Percentiles rank a stretch among this genome's conserved stretches.
phyloP scores from a whole-genome alignment of 495 filamentous ascomycete genomes.

The Niebla homalea region DNA sequence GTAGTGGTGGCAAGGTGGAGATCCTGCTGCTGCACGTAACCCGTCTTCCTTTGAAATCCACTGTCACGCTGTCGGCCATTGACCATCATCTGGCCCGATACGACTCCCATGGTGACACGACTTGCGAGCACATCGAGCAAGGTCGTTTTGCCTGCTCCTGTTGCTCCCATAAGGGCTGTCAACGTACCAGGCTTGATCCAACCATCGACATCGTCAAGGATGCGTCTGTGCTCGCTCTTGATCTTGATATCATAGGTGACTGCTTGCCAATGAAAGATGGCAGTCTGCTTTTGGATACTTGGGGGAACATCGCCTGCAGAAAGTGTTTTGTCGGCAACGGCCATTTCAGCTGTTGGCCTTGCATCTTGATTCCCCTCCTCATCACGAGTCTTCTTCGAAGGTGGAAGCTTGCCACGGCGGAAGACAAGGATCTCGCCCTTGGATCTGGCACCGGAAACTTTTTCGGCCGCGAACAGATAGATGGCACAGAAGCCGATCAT shows the following conservation, averaged over 20 bases:
- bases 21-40: slow-evolving; percentile 94
- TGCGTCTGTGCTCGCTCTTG: slow-evolving; percentile 57
- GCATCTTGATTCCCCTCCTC: slow-evolving; percentile 30
- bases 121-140: slow-evolving; percentile 46
- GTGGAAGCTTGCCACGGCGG: slow-evolving; percentile 57
- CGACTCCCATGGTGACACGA: slow-evolving; percentile 73
- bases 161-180: slow-evolving; percentile 52
- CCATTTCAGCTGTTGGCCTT: slow-evolving; percentile 22
- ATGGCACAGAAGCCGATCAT: slow-evolving; percentile 48
- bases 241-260: slow-evolving; percentile 85
- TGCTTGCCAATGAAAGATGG: slow-evolving; percentile 77
- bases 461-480: slow-evolving; percentile 63
- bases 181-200: slow-evolving; percentile 87
- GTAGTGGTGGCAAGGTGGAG: slow-evolving; percentile 77
- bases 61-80: slow-evolving; percentile 61
- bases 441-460: slow-evolving; percentile 61
- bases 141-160: slow-evolving; percentile 50
- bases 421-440: slow-evolving; percentile 87
- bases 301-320: slow-evolving; percentile 15
- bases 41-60: slow-evolving; percentile 85
- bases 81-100: slow-evolving; percentile 75
- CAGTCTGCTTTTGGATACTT: slow-evolving; percentile 44
- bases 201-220: slow-evolving; percentile 73
- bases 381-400: slow-evolving; percentile 41
- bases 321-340: slow-evolving; percentile 18